Conservation (phyloP, 352 stramenopile species). For the Pythium myriotylum region DNA sequence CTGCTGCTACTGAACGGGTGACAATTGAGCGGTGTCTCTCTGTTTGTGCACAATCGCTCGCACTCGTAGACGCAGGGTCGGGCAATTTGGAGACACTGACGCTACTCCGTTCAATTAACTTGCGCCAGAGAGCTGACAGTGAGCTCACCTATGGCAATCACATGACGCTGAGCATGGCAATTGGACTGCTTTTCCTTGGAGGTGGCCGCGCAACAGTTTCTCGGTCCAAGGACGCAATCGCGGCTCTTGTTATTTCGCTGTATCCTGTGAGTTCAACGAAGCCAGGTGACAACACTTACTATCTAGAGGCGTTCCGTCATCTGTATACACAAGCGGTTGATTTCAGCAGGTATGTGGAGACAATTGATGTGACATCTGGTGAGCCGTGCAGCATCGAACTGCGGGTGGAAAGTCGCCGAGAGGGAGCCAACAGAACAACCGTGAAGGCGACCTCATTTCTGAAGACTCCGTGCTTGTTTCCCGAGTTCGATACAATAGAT, state of each 20-base stretch:
- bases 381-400: constrained; percentile 50
- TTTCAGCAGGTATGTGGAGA: constrained; percentile 66
- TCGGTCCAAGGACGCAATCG: constrained; percentile 90
- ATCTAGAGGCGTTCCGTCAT: constrained; percentile 89
- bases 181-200: constrained; percentile 96
- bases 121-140: constrained; percentile 74
- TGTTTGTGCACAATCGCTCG: constrained; percentile 90
- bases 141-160: constrained; percentile 95
- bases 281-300: constrained; percentile 94
- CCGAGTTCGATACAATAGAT: constrained; percentile 57
- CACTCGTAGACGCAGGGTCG: constrained; percentile 95
- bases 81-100: constrained; percentile 94
- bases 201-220: constrained; percentile 93
- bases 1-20: constrained; percentile 69
- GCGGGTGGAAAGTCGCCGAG: constrained; percentile 40
- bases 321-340: constrained; percentile 90
- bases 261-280: constrained; percentile 93
- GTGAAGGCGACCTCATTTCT: constrained; percentile 31
- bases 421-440: neutral
- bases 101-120: constrained; percentile 87
- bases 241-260: constrained; percentile 93
- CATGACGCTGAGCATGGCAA: constrained; percentile 93
- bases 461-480: constrained; percentile 72
- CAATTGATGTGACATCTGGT: constrained; percentile 70
- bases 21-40: constrained; percentile 95